Evolutionary conservation across 2,329 filamentous ascomycete species (phyloP).

Genomic region (Hypomyces rosellus): DNA sequence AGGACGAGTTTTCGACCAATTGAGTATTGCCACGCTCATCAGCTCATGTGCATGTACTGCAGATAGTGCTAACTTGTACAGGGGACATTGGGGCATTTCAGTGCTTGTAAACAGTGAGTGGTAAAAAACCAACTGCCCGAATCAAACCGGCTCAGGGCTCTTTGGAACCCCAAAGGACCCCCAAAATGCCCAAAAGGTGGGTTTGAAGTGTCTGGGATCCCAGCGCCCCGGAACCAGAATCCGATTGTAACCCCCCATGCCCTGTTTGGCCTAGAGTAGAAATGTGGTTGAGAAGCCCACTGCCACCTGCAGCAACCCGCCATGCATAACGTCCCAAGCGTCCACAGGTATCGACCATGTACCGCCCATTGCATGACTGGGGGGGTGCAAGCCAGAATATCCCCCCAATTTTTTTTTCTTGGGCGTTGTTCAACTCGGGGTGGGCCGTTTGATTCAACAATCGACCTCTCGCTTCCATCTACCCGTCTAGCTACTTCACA

Average conservation of each 20-base stretch:
- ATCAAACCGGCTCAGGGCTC: not conserved
- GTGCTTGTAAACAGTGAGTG: not conserved
- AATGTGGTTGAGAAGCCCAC: slow-evolving; percentile 20
- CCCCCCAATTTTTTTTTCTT: slow-evolving; percentile 30
- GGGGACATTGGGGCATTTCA: no score
- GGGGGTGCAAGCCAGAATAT: slow-evolving; percentile 16
- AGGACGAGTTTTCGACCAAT: slow-evolving; percentile 2
- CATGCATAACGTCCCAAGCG: slow-evolving; percentile 1
- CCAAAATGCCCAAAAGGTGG: no score
- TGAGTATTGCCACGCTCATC: slow-evolving; percentile 4
- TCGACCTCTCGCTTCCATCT: slow-evolving; percentile 18
- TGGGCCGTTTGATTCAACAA: slow-evolving; percentile 32
- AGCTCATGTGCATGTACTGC: no score
- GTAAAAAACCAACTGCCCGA: not conserved
- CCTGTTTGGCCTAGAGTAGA: slow-evolving; percentile 11
- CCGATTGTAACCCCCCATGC: slow-evolving; percentile 9
- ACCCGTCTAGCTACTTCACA: slow-evolving; percentile 18
- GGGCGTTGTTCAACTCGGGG: slow-evolving; percentile 21
- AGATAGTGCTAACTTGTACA: no score
- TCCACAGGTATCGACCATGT: slow-evolving; percentile 3
- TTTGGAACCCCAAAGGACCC: not conserved
- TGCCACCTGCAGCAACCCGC: slow-evolving; percentile 12
- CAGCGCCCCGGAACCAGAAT: slow-evolving; percentile 7
- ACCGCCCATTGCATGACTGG: slow-evolving; percentile 2
- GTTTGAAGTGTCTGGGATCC: not conserved